phyloP scores from a whole-genome alignment of 768 basidiomycete genomes.

The Hericium alpestre region DNA sequence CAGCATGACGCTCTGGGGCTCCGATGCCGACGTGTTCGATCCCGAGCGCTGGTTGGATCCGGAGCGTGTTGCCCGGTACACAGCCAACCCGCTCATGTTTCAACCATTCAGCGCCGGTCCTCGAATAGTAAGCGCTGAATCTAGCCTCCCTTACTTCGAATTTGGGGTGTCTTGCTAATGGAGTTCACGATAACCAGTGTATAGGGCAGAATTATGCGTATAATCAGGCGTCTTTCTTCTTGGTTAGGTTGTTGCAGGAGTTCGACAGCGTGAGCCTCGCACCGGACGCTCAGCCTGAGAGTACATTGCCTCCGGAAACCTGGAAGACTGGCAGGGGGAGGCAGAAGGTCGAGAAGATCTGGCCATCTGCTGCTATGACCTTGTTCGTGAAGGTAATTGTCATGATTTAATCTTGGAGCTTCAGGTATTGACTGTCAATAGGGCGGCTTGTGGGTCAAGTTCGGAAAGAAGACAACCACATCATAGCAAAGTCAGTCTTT shows the following conservation, averaged over 20 bases:
- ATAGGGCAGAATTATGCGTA: slow-evolving; percentile 50
- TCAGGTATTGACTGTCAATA: no score
- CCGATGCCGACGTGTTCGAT: slow-evolving; percentile 41
- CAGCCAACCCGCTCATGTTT: slow-evolving; percentile 58
- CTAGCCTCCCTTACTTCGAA: no score
- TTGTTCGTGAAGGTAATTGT: not conserved
- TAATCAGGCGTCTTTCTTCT: slow-evolving; percentile 43
- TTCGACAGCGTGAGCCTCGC: slow-evolving; percentile 23
- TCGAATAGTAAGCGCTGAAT: slow-evolving; percentile 26
- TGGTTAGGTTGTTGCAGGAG: slow-evolving; percentile 42
- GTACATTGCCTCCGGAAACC: slow-evolving; percentile 15
- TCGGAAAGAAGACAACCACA: no score
- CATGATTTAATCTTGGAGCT: not conserved
- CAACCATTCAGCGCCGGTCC: slow-evolving; percentile 61
- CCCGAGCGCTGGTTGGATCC: slow-evolving; percentile 58
- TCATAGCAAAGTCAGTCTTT: no score
- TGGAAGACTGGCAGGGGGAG: slow-evolving; percentile 8
- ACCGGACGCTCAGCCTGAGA: slow-evolving; percentile 16
- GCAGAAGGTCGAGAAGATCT: slow-evolving; percentile 13
- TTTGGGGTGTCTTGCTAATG: not conserved
- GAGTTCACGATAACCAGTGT: slow-evolving; percentile 20
- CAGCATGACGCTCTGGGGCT: slow-evolving; percentile 45
- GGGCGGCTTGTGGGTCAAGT: no score
- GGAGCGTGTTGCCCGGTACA: slow-evolving; percentile 36
- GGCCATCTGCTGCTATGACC: slow-evolving; percentile 1